Base-by-base conservation (phyloP, 2,329 filamentous ascomycete genomes). In the Sporothrix protearum region DNA sequence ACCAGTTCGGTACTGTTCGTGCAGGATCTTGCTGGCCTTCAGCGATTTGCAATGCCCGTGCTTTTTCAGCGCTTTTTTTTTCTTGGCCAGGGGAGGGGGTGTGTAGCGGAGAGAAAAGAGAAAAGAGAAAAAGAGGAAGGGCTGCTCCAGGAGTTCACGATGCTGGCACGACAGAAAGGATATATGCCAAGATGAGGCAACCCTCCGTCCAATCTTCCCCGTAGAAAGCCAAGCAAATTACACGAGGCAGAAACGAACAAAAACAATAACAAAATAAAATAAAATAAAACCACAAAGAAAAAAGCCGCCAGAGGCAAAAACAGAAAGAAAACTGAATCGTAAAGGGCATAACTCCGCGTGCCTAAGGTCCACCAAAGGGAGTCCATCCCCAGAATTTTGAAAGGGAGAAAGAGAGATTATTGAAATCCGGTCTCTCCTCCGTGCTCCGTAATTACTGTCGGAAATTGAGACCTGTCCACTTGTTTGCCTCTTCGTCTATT, bases 151-250 rank as follows among this genome's bases (percentile, higher is more conserved):
- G 19, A 47, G 42, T 47, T 47, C 42, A 47, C 42, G 42, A 47
- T 47, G 42, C 42, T 4, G 42, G 42, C 12, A 12, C 10, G n/a
- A 22, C 22, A 49, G 28, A 66, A 30, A 47, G 33, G 16, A 30
- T 14, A 66, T n/a, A 66, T 66, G 63, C 63, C 63, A 42, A 66
- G 63, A 49, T 33, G 63, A 66, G 63, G 63, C 14, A 22, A 7
- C 19, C 28, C 53, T 42, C n/a, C n/a, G n/a, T n/a, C n/a, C n/a
- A 36, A 36, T 8, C 33, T 45, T 45, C 12, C 22, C 63, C 36
- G 39, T 45, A 28, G 59, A 64, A 45, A 30, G 10, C 59, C 33
- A 45, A 45, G 12, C 59, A 36, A 42, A 16, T 53, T 47, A 14
- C 42, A 47, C 42, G 42, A 47, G 42, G 42, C 42, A 19, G 19